Conservation (phyloP, 768 basidiomycete species). For the Pulveroboletus sp. region DNA sequence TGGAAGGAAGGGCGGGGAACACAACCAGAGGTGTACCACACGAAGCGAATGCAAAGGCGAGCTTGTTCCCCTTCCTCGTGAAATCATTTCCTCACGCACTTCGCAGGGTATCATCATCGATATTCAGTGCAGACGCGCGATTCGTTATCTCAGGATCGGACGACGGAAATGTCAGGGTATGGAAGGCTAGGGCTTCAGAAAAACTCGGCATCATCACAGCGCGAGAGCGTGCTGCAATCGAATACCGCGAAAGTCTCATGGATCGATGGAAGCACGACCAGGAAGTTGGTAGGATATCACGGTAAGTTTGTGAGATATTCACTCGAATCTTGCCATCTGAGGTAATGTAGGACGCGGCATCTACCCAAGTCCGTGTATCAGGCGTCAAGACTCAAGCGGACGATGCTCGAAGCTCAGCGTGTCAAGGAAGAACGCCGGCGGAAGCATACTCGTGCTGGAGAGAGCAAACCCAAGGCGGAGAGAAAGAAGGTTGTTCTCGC, state of each 20-base stretch:
- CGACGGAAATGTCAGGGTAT: slow-evolving; percentile 91
- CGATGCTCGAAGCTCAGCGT: slow-evolving; percentile 84
- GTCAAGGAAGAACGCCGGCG: slow-evolving; percentile 93
- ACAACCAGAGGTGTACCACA: slow-evolving; percentile 89
- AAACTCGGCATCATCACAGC: slow-evolving; percentile 89
- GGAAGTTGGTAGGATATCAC: slow-evolving; percentile 73
- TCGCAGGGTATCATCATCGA: slow-evolving; percentile 75
- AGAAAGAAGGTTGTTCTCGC: slow-evolving; percentile 80
- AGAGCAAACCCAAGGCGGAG: slow-evolving; percentile 86
- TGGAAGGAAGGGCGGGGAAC: slow-evolving; percentile 87
- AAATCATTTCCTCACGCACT: neutral
- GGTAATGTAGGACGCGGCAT: slow-evolving; percentile 57
- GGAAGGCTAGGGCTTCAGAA: slow-evolving; percentile 92
- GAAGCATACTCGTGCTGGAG: slow-evolving; percentile 82
- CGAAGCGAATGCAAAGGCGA: slow-evolving; percentile 97
- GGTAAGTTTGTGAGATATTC: slow-evolving; percentile 46
- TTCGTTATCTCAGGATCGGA: slow-evolving; percentile 91
- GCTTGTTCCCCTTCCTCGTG: slow-evolving; percentile 1
- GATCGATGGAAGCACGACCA: slow-evolving; percentile 84
- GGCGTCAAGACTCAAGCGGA: slow-evolving; percentile 80
- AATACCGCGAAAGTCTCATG: slow-evolving; percentile 85
- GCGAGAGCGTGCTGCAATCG: slow-evolving; percentile 84
- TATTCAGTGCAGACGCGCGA: slow-evolving; percentile 86
- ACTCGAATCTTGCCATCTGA: slow-evolving; percentile 2
- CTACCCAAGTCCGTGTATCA: slow-evolving; percentile 90